A percentile compares a stretch with the other conserved stretches of the same genome.
phyloP scores from a whole-genome alignment of 495 filamentous ascomycete species.

The Penicillium paxilli region DNA sequence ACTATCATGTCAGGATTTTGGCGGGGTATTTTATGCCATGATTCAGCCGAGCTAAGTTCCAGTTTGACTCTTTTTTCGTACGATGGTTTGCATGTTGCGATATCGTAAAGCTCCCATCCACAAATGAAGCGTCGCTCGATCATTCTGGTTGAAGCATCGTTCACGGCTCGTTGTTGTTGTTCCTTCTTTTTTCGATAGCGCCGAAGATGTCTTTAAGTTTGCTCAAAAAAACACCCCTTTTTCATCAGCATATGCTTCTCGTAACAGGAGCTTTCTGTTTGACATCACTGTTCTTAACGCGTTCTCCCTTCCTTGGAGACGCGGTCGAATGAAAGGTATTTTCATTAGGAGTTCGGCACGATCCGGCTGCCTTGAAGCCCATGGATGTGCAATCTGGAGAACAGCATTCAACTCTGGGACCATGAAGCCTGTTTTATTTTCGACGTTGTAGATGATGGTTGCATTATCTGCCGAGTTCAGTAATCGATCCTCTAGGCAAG shows the following conservation, averaged over 20 bases:
- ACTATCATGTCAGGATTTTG: slow-evolving; percentile 1
- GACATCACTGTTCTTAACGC: background rate
- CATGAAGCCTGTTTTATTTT: background rate
- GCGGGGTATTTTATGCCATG: background rate
- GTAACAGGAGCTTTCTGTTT: background rate
- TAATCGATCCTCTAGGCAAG: background rate
- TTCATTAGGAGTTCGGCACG: background rate
- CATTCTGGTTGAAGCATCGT: background rate
- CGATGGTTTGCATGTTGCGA: background rate
- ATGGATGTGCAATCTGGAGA: background rate
- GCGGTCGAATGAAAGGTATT: background rate
- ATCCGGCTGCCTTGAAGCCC: background rate
- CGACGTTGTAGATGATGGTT: background rate
- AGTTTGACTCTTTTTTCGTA: background rate
- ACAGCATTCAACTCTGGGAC: background rate
- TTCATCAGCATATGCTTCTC: slow-evolving; percentile 1
- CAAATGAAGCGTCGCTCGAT: background rate
- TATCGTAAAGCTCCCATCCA: background rate
- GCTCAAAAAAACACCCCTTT: background rate
- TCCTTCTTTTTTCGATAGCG: background rate
- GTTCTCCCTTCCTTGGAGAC: background rate
- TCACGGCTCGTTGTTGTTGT: background rate
- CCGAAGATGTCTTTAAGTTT: slow-evolving; percentile 1
- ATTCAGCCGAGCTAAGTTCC: background rate
- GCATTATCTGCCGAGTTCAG: background rate